phyloP scores from a whole-genome alignment of 176 grass and related monocot genomes.

The Alopecurus myosuroides region DNA sequence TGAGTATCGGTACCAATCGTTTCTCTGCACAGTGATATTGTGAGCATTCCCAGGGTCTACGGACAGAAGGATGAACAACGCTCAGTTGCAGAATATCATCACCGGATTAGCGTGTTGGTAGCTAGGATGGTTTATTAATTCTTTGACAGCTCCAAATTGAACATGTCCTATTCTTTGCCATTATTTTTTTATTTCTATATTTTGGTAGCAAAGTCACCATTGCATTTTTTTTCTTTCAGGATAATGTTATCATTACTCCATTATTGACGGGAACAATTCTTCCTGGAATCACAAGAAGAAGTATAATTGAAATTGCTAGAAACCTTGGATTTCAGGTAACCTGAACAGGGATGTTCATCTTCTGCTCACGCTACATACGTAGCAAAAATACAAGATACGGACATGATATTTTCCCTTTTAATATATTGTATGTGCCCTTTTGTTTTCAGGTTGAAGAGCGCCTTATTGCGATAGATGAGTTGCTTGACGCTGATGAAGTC shows the following conservation, averaged over 20 bases:
- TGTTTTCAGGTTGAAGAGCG: constrained; percentile 61
- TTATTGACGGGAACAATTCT: constrained; percentile 78
- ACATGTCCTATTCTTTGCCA: neutral
- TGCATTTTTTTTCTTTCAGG: constrained; percentile 28
- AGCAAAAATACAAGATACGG: neutral
- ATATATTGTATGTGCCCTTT: neutral
- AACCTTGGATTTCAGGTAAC: constrained; percentile 69
- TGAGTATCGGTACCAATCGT: neutral
- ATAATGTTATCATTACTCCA: constrained; percentile 73
- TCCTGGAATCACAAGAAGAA: constrained; percentile 91
- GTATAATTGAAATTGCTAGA: constrained; percentile 61
- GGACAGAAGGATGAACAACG: neutral
- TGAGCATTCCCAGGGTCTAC: neutral
- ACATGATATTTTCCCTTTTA: neutral
- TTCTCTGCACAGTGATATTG: neutral
- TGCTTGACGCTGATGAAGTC: constrained; percentile 82
- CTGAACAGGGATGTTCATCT: neutral
- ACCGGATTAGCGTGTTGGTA: neutral
- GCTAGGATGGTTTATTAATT: neutral
- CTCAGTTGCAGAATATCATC: neutral
- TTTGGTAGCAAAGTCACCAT: neutral
- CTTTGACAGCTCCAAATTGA: neutral
- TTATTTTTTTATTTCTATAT: neutral
- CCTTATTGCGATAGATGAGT: constrained; percentile 56
- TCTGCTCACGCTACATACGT: neutral